Evolutionary conservation across 441 rosid genomes (phyloP), one percentile per base, ranked within the genome.

Genomic region (Kokia cookei): DNA sequence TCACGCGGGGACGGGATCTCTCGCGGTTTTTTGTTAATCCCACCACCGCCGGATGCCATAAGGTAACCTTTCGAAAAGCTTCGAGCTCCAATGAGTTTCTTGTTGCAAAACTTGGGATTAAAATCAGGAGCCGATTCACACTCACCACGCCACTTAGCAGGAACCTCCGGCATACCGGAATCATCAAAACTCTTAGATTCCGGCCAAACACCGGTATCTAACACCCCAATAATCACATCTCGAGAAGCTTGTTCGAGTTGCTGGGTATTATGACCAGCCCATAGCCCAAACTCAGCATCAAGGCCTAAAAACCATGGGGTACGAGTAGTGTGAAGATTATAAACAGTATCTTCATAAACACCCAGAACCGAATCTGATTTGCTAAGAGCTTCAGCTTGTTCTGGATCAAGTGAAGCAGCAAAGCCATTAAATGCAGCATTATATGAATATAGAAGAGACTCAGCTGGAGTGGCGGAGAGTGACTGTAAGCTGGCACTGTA

Each of bases 181-280:
- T 91, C 97, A 63, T 85, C 86, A n/a, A 83, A 92, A 24, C 95
- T 88, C 71, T 79, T 80, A 4, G 91, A 87, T 75, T 92, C 98
- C 0, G 98, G 98, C 97, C 95, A 92, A 5, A 94, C 89, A n/a
- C 98, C 98, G 3, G 97, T 92, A 47, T 94, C 98, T 0, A 94
- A 84, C 22, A 94, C 93, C 0, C 98, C 98, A 13, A 94, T 76
- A 3, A 92, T 45, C 50, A 94, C 96, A 60, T 82, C 86, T 17
- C 70, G 68, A 4, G 91, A 83, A 3, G 88, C 83, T 1, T 76
- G 85, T 5, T 80, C 84, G 29, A 86, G 80, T 59, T 83, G 85
- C 27, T 72, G 79, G 13, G 76, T 71, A 61, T 37, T 69, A 67
- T 83, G 85, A 10, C 91, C 91, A 1, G 82, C 78, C 73, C 82